These are phyloP conservation scores for Sugiyamaella smithiae DNA, from an alignment of 805 yeast species.

Conservation along the genomic window DNA sequence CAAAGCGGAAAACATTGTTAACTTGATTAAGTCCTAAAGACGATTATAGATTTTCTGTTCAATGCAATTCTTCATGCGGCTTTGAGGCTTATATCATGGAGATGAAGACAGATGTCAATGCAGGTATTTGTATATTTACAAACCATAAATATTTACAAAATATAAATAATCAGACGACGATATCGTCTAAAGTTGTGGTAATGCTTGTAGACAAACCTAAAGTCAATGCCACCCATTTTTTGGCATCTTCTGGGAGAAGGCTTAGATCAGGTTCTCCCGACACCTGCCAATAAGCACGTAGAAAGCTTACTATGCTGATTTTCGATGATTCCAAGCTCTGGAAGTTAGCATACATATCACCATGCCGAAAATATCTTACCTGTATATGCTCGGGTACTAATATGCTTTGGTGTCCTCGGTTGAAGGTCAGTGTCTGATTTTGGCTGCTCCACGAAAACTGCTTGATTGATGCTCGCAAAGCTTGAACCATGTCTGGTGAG, in stretches of 20 bases:
- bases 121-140: no score
- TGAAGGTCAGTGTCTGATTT: background rate
- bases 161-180: background rate
- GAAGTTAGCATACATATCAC: background rate
- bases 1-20: slow-evolving; percentile 25
- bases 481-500: background rate
- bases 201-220: background rate
- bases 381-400: background rate
- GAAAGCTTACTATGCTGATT: background rate
- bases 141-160: no score
- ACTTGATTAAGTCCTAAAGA: background rate
- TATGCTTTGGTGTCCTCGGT: background rate
- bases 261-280: background rate
- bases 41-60: background rate
- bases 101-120: no score
- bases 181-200: background rate
- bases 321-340: background rate
- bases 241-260: background rate
- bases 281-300: background rate
- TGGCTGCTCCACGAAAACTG: background rate
- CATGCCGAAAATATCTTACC: background rate
- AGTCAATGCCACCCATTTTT: background rate
- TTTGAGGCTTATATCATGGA: no score
- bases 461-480: background rate
- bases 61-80: slow-evolving; percentile 4